These are phyloP conservation scores for Hypoxylon sp. DNA, from an alignment of 2,329 filamentous ascomycete genomes.

Conservation along the genomic window DNA sequence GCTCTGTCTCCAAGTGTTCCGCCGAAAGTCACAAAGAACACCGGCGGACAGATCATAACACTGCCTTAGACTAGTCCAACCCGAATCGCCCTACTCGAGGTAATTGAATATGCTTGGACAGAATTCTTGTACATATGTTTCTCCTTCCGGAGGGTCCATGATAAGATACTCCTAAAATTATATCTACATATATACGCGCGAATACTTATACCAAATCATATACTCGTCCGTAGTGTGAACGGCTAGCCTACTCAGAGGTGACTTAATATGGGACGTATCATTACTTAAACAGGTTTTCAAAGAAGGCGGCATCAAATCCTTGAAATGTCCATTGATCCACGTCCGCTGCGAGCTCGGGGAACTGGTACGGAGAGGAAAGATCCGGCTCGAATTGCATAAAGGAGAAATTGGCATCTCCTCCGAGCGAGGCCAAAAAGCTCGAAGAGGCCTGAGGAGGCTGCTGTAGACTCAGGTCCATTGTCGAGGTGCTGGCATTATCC, in stretches of 20 bases:
- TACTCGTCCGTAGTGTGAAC: not conserved
- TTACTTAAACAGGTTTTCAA: constrained; percentile 47
- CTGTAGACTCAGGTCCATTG: constrained; percentile 25
- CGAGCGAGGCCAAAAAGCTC: constrained; percentile 27
- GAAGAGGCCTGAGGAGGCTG: constrained; percentile 25
- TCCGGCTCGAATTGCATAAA: constrained; percentile 49
- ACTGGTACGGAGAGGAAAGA: constrained; percentile 42
- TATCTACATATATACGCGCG: constrained; percentile 40
- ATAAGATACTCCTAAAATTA: constrained; percentile 21
- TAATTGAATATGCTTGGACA: constrained; percentile 18
- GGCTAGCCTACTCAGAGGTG: not conserved
- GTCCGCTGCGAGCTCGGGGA: constrained; percentile 53
- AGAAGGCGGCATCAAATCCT: constrained; percentile 56
- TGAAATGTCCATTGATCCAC: constrained; percentile 60
- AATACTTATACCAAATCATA: constrained; percentile 13
- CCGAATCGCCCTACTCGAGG: constrained; percentile 9
- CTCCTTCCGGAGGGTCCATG: constrained; percentile 20
- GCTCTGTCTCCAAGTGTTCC: constrained; percentile 49
- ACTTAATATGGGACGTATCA: not conserved
- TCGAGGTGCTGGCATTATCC: not conserved
- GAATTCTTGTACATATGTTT: constrained; percentile 45
- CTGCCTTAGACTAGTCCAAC: constrained; percentile 29
- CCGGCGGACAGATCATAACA: constrained; percentile 47
- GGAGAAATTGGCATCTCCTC: constrained; percentile 36
- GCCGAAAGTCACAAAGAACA: constrained; percentile 39